Conservation (phyloP, 495 filamentous ascomycete species). For the Talaromyces proteolyticus region DNA sequence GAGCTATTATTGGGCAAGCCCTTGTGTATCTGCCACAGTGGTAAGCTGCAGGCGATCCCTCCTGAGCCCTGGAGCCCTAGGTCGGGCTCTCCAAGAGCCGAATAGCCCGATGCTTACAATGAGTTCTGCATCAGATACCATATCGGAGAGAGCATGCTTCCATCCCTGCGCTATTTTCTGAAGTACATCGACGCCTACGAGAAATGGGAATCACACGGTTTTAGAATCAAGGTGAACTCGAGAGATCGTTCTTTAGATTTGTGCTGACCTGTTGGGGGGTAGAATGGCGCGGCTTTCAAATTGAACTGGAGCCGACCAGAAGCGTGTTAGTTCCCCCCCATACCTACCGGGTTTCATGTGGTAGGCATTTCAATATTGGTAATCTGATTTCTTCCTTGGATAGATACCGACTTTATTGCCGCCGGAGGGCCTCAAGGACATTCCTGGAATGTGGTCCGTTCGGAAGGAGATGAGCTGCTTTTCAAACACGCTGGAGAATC, state of each 20-base stretch:
- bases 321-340: conserved; percentile 1
- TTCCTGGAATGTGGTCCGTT: conserved; percentile 45
- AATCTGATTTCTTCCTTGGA: no score
- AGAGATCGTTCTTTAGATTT: background rate
- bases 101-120: no score
- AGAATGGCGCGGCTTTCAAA: conserved; percentile 42
- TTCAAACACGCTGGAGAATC: conserved; percentile 37
- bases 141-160: conserved; percentile 39
- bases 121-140: background rate
- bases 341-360: background rate
- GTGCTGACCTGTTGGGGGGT: background rate
- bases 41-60: no score
- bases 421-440: conserved; percentile 28
- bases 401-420: conserved; percentile 40
- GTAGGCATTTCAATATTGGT: no score
- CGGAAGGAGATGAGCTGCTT: conserved; percentile 41
- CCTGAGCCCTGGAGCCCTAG: no score
- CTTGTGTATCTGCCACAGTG: no score
- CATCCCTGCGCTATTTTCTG: conserved; percentile 42
- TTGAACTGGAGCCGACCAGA: conserved; percentile 17
- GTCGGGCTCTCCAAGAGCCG: no score
- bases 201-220: conserved; percentile 38
- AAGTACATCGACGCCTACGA: conserved; percentile 43
- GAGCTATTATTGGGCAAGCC: background rate
- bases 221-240: conserved; percentile 32